Conservation (phyloP, 805 yeast genomes). For the Nakazawaea pomicola region DNA sequence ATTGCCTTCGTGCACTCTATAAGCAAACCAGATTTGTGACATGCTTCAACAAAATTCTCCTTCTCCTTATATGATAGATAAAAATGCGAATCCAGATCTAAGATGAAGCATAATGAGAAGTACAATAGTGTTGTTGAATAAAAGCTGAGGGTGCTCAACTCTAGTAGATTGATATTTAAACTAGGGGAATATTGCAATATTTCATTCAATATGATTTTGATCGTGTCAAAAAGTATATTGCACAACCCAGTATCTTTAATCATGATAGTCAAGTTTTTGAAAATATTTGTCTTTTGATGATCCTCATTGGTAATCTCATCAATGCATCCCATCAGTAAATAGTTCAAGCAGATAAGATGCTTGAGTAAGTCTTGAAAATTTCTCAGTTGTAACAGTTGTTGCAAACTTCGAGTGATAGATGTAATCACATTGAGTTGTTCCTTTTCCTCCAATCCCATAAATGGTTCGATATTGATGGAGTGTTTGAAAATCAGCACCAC, state of each 20-base stretch:
- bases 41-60: neutral
- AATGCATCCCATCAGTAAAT: constrained; percentile 26
- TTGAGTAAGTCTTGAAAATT: constrained; percentile 8
- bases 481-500: constrained; percentile 11
- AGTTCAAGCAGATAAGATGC: constrained; percentile 19
- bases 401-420: constrained; percentile 14
- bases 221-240: neutral
- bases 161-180: constrained; percentile 16
- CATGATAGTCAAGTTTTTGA: constrained; percentile 18
- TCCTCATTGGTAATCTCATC: constrained; percentile 18
- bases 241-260: constrained; percentile 6
- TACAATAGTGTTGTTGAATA: constrained; percentile 25
- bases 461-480: neutral
- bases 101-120: constrained; percentile 12
- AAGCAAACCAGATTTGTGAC: constrained; percentile 33
- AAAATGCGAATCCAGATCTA: constrained; percentile 10
- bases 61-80: constrained; percentile 5
- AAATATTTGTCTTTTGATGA: constrained; percentile 21
- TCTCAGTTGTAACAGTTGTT: neutral
- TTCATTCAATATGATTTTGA: neutral
- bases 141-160: constrained; percentile 16
- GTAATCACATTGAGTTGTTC: constrained; percentile 2
- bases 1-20: constrained; percentile 41
- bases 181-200: too few species aligned
- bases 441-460: neutral